Percentiles rank a stretch among this genome's conserved stretches.
Evolutionary conservation across 441 rosid species (phyloP).

Genomic region (Adansonia madagascariensis): DNA sequence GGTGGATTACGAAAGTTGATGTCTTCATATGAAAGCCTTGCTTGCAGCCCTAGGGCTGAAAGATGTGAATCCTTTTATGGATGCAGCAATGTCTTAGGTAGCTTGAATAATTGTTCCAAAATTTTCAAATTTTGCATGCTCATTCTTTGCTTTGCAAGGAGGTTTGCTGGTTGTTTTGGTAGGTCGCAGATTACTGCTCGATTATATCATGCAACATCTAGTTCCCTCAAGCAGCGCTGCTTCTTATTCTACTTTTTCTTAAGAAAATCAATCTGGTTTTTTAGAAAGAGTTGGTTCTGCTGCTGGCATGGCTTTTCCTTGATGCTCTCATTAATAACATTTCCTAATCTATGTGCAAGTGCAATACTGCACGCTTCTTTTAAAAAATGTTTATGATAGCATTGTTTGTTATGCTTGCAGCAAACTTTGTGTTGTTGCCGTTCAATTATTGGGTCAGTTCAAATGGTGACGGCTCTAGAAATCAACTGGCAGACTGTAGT

Average conservation of each 20-base stretch:
- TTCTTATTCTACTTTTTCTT: slow-evolving; percentile 58
- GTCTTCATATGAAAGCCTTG: too few relatives aligned
- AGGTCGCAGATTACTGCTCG: slow-evolving; percentile 70
- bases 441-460: slow-evolving; percentile 80
- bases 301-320: slow-evolving; percentile 65
- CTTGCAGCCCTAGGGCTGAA: slow-evolving; percentile 62
- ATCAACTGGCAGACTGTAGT: slow-evolving; percentile 76
- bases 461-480: slow-evolving; percentile 62
- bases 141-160: slow-evolving; percentile 52
- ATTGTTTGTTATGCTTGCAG: slow-evolving; percentile 58
- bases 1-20: too few relatives aligned
- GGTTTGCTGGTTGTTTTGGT: slow-evolving; percentile 65
- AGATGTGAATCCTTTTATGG: slow-evolving; percentile 82
- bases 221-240: slow-evolving; percentile 47
- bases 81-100: slow-evolving; percentile 94
- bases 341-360: not conserved
- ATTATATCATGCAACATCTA: slow-evolving; percentile 66
- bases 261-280: slow-evolving; percentile 72
- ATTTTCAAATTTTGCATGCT: slow-evolving; percentile 14
- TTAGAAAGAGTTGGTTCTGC: slow-evolving; percentile 93
- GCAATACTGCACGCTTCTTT: not conserved
- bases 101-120: slow-evolving; percentile 11
- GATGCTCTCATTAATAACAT: not conserved
- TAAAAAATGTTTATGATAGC: slow-evolving; percentile 14
- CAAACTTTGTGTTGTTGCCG: slow-evolving; percentile 80